Conservation (phyloP, 345 rosid genomes). For the Arabidopsis thaliana region TAIR10.1 NC_003070.9:18207501-18208000, state of each 20-base stretch:
- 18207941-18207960: constrained; percentile 26
- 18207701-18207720: constrained; percentile 3
- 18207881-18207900: constrained; percentile 29
- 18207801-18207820: constrained; percentile 1
- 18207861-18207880: background rate
- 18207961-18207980: constrained; percentile 19
- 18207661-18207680: background rate
- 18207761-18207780: constrained; percentile 20
- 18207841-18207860: constrained; percentile 2
- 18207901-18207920: constrained; percentile 23
- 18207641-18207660: constrained; percentile 4
- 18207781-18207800: background rate
- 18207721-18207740: background rate
- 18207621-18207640: constrained; percentile 12
- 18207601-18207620: constrained; percentile 12
- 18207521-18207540: background rate
- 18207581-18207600: constrained; percentile 21
- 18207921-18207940: constrained; percentile 18
- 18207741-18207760: constrained; percentile 17
- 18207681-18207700: constrained; percentile 1
- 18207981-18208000: constrained; percentile 16
- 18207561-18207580: constrained; percentile 21
- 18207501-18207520: background rate
- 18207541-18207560: constrained; percentile 14
- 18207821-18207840: constrained; percentile 22